A percentile compares a stretch with the other conserved stretches of the same genome.
Evolutionary conservation across 2,329 filamentous ascomycete species (phyloP).

Genomic region (Colletotrichum horii): DNA sequence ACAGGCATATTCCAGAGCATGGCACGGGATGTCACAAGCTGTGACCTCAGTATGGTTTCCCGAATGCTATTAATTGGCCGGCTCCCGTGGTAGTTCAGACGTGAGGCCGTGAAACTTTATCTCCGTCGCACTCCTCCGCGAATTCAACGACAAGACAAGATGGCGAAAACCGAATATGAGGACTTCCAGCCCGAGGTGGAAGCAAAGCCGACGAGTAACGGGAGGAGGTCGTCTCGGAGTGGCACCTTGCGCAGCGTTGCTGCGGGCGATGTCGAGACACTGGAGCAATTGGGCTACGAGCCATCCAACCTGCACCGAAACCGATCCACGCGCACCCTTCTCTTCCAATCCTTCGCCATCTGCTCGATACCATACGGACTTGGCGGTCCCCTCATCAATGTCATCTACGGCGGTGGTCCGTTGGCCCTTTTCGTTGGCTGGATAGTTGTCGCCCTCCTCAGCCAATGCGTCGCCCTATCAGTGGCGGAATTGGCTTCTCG

Average conservation of each 20-base stretch:
- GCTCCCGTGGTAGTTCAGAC: neutral
- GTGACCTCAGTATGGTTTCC: neutral
- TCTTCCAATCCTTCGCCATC: constrained; percentile 78
- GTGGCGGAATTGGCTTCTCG: neutral
- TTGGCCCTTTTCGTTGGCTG: neutral
- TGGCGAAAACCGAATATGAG: neutral
- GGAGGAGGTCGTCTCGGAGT: neutral
- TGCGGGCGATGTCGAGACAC: constrained; percentile 61
- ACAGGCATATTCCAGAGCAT: neutral
- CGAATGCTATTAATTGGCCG: neutral
- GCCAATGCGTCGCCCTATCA: neutral
- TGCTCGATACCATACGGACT: constrained; percentile 77
- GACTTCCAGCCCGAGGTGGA: neutral
- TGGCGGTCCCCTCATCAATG: constrained; percentile 64
- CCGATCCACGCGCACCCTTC: constrained; percentile 71
- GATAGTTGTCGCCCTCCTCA: neutral
- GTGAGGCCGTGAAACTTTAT: neutral
- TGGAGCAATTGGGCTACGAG: constrained; percentile 70
- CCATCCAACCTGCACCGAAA: constrained; percentile 64
- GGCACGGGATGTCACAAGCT: neutral
- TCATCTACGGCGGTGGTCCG: neutral
- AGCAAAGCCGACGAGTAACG: neutral
- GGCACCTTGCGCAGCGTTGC: neutral
- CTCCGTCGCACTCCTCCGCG: neutral
- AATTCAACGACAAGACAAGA: neutral